Conservation (phyloP, 2,329 filamentous ascomycete species). For the Helicocarpus griseus region DNA sequence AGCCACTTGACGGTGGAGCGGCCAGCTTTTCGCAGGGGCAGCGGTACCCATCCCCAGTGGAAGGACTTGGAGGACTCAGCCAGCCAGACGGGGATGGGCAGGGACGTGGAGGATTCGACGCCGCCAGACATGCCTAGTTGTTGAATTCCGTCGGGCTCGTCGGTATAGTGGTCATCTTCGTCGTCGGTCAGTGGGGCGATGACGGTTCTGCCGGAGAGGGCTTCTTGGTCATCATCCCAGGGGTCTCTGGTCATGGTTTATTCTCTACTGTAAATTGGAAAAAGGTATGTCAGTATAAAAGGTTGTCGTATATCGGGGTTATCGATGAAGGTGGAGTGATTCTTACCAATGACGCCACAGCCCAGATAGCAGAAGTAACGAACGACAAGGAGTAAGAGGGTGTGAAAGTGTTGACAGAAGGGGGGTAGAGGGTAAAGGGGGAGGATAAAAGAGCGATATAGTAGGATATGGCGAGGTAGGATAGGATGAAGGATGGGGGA, state of each 20-base stretch:
- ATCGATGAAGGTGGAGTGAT: too few relatives aligned
- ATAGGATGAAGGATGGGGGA: too few relatives aligned
- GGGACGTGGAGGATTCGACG: neutral
- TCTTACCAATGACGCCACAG: too few relatives aligned
- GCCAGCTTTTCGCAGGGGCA: slow-evolving; percentile 35
- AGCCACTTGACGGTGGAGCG: slow-evolving; percentile 37
- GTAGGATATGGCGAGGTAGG: too few relatives aligned
- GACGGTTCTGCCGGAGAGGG: slow-evolving; percentile 21
- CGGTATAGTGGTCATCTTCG: slow-evolving; percentile 24
- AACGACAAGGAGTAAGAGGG: too few relatives aligned
- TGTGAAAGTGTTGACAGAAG: too few relatives aligned
- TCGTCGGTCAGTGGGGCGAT: slow-evolving; percentile 27
- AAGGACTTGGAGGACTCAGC: slow-evolving; percentile 39
- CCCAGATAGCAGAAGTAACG: too few relatives aligned
- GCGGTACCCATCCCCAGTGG: slow-evolving; percentile 39
- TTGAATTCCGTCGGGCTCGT: slow-evolving; percentile 23
- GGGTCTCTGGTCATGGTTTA: slow-evolving; percentile 24
- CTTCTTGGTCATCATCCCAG: slow-evolving; percentile 20
- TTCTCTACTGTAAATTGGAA: too few relatives aligned
- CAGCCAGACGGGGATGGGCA: slow-evolving; percentile 39
- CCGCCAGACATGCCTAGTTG: slow-evolving; percentile 4
- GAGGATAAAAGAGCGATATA: too few relatives aligned
- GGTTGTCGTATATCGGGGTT: too few relatives aligned
- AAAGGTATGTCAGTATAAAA: neutral
- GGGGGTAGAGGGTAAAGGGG: too few relatives aligned